These are phyloP conservation scores for Cardamine chenopodiifolia DNA, from an alignment of 345 rosid species.

Conservation along the genomic window DNA sequence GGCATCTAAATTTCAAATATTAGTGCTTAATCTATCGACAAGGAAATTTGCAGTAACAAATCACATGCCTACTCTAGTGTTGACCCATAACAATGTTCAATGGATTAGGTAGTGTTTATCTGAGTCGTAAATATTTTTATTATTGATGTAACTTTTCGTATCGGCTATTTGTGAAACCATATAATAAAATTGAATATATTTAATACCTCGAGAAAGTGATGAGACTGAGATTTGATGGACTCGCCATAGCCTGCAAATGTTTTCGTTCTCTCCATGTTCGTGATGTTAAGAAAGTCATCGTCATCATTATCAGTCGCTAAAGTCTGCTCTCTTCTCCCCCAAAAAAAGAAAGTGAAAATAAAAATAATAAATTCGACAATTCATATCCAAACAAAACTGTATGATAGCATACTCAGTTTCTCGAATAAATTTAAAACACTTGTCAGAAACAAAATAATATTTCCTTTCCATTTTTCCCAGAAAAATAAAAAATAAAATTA, in stretches of 20 bases:
- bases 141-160: slow-evolving; percentile 26
- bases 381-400: slow-evolving; percentile 42
- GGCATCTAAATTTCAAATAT: not conserved
- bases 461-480: slow-evolving; percentile 29
- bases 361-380: slow-evolving; percentile 23
- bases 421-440: slow-evolving; percentile 37
- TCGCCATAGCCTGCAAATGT: slow-evolving; percentile 42
- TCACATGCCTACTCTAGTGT: slow-evolving; percentile 30
- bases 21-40: not conserved
- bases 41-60: not conserved
- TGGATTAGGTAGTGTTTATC: slow-evolving; percentile 33
- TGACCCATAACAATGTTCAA: slow-evolving; percentile 34
- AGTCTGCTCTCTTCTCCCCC: slow-evolving; percentile 42
- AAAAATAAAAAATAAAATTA: slow-evolving; percentile 20
- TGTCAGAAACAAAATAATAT: slow-evolving; percentile 46
- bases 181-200: not conserved
- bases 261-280: slow-evolving; percentile 44
- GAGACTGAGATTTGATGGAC: slow-evolving; percentile 44
- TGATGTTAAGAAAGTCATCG: slow-evolving; percentile 45
- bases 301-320: slow-evolving; percentile 44
- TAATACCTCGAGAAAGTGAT: slow-evolving; percentile 43
- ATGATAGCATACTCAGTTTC: slow-evolving; percentile 40
- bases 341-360: not conserved
- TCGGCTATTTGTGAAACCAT: slow-evolving; percentile 26
- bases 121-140: slow-evolving; percentile 7